A percentile compares a stretch with the other conserved stretches of the same genome.
phyloP scores from a whole-genome alignment of 2,329 filamentous ascomycete genomes.

The Sarocladiaceae sp. region DNA sequence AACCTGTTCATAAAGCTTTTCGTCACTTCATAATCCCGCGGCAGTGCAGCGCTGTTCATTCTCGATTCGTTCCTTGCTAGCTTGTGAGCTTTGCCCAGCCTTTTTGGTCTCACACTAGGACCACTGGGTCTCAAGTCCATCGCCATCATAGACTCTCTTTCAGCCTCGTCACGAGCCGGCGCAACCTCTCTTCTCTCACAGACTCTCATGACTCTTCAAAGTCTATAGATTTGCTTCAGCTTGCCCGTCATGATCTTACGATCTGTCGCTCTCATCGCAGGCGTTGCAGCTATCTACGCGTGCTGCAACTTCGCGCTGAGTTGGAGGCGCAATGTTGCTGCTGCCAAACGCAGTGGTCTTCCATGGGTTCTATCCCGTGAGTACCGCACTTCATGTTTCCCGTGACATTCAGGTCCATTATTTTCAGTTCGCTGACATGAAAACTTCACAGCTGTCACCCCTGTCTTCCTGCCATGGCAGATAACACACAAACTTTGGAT shows the following conservation, averaged over 20 bases:
- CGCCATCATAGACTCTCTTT: no score
- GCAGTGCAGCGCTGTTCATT: no score
- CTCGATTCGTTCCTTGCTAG: no score
- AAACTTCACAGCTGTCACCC: conserved; percentile 35
- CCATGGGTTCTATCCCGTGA: conserved; percentile 51
- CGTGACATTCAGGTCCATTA: conserved; percentile 14
- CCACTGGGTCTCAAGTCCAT: no score
- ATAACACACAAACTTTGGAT: conserved; percentile 50
- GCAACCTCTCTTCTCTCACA: neutral
- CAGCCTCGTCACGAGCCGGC: no score
- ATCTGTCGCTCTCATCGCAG: neutral
- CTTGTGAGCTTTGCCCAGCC: no score
- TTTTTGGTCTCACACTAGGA: no score
- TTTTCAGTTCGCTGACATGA: neutral
- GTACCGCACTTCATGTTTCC: conserved; percentile 26
- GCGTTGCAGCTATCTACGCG: neutral
- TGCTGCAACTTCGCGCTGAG: neutral
- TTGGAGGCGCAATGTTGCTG: conserved; percentile 35
- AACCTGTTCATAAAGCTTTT: no score
- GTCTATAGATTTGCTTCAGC: neutral
- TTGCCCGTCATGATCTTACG: conserved; percentile 1
- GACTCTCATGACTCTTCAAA: no score
- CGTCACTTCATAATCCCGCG: no score
- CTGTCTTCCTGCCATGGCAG: conserved; percentile 52
- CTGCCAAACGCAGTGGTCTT: conserved; percentile 46